phyloP scores from a whole-genome alignment of 331 rosid genomes.

The Malus hybrid region DNA sequence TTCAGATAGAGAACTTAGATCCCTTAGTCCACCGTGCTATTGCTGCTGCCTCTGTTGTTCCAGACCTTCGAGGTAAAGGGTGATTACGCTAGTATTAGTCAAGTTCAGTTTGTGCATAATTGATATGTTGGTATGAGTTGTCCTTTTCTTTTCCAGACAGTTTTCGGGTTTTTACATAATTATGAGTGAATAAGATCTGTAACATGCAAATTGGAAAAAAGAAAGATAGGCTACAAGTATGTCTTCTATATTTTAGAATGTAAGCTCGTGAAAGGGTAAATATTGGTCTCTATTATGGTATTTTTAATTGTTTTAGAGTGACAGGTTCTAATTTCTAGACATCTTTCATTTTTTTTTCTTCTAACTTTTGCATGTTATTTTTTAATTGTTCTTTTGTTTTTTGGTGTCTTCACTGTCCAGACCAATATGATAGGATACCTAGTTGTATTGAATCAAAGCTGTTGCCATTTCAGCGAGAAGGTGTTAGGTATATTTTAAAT shows the following conservation, averaged over 20 bases:
- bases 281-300: neutral
- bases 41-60: constrained; percentile 49
- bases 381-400: neutral
- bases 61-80: constrained; percentile 71
- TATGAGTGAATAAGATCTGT: neutral
- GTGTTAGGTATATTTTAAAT: constrained; percentile 63
- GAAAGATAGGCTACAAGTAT: neutral
- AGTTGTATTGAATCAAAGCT: constrained; percentile 69
- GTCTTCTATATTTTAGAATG: neutral
- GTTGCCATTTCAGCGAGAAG: constrained; percentile 88
- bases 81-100: neutral
- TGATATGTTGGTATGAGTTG: neutral
- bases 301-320: neutral
- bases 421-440: constrained; percentile 65
- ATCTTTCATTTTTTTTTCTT: neutral
- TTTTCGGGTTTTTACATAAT: neutral
- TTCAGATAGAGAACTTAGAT: constrained; percentile 69
- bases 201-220: neutral
- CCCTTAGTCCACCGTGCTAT: constrained; percentile 75
- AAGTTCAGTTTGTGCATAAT: neutral
- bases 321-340: neutral
- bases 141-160: neutral
- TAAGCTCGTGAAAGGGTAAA: neutral
- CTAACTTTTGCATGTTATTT: neutral
- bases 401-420: constrained; percentile 31